Evolutionary conservation across 2,329 filamentous ascomycete genomes (phyloP).

Genomic region (Teratosphaeria pseudoeucalypti): DNA sequence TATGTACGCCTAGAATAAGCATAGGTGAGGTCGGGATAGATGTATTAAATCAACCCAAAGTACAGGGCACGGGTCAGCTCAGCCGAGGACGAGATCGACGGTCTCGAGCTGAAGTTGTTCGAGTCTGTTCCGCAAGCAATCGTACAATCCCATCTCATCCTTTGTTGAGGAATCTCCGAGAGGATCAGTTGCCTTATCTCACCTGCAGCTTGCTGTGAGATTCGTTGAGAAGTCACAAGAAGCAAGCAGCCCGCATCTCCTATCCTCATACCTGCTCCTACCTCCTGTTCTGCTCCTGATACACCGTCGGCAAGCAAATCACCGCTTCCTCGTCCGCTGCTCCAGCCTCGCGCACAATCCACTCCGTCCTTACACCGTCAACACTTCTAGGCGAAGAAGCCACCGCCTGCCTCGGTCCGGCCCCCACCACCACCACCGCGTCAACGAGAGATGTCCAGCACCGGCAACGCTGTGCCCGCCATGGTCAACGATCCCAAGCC

Average conservation of each 20-base stretch:
- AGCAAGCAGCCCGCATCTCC: not conserved
- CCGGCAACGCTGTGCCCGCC: conserved; percentile 33
- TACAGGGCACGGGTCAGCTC: not conserved
- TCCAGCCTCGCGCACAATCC: conserved; percentile 11
- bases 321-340: conserved; percentile 15
- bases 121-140: not conserved
- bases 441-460: conserved; percentile 23
- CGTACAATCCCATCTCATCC: not conserved
- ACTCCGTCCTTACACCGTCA: not conserved
- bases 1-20: not conserved
- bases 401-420: conserved; percentile 95
- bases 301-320: not conserved
- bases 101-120: not conserved
- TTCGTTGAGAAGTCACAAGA: not conserved
- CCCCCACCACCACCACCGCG: conserved; percentile 45
- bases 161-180: not conserved
- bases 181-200: not conserved
- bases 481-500: conserved; percentile 39
- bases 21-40: not conserved
- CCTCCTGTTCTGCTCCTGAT: not conserved
- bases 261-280: not conserved
- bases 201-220: not conserved
- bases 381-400: conserved; percentile 62
- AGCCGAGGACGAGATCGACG: not conserved
- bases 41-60: not conserved